Base-by-base conservation (phyloP, 139 green algal genomes). In the Parachlorella kessleri region DNA sequence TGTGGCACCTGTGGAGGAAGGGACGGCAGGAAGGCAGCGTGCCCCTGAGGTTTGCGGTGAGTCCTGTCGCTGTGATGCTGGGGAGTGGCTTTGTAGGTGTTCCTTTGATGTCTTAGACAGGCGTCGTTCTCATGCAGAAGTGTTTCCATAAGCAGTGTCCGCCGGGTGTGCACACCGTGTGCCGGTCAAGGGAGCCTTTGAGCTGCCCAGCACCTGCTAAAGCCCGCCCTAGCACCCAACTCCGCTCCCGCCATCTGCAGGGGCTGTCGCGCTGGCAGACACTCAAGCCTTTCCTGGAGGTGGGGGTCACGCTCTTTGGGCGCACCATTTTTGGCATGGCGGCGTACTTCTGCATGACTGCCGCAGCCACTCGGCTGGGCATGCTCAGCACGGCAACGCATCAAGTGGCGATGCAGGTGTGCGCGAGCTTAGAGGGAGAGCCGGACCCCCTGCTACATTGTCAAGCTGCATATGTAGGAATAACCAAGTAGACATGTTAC, bases 351-450 rank as follows among this genome's bases (percentile, higher is more conserved):
- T 65, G 55, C 81, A 86, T 93, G 75, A 87, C 86, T 36, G 64
- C 40, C 8, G 76, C 69, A 3, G 89, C 89, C 39, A 84, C 89
- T 2, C 66, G 66, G 18, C 35, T 91, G 32, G 91, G 90, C 66
- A 85, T 70, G 0, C 35, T 90, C 4, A 30, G 55, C 18, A 66
- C 77, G 28, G 90, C 90, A 5, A 74, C 86, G 2, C 91, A 95
- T 75, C 90, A 94, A 78, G 84, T 94, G 30, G 78, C 86, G 28
- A 82, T 94, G 84, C 83, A 89, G 75, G 64, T 68, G 40, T 23
- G 48, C n/a, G n/a, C n/a, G n/a, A n/a, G n/a, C n/a, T n/a, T n/a
- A n/a, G n/a, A n/a, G n/a, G n/a, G n/a, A n/a, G n/a, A n/a, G n/a
- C n/a, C n/a, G n/a, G n/a, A n/a, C n/a, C n/a, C n/a, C n/a, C n/a